Conservation (phyloP, 75 land plant genomes). For the Sequoia sempervirens region DNA sequence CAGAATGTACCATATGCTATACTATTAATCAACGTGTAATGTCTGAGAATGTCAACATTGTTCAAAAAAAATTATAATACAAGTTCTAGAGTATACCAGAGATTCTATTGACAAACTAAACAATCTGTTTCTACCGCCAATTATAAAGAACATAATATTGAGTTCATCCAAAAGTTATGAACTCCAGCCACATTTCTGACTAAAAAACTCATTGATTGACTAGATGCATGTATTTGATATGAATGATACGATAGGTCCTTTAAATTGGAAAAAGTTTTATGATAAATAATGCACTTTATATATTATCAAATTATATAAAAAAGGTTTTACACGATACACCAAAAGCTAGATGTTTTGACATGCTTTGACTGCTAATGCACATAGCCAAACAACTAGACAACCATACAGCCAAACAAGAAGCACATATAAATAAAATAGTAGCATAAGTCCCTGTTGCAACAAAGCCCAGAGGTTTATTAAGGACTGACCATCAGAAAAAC, state of each 20-base stretch:
- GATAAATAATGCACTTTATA: too few species aligned
- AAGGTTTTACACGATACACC: neutral
- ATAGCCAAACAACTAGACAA: neutral
- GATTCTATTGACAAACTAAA: neutral
- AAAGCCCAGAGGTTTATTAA: neutral
- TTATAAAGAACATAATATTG: neutral
- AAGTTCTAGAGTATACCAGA: neutral
- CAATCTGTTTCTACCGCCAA: neutral
- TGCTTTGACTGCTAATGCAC: neutral
- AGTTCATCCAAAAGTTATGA: neutral
- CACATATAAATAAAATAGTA: neutral
- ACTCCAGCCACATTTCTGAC: too few species aligned
- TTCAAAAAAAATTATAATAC: too few species aligned
- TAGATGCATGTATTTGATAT: too few species aligned
- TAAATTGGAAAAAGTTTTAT: too few species aligned
- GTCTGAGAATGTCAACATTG: neutral
- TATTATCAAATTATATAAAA: too few species aligned
- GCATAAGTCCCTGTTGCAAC: neutral
- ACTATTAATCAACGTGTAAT: neutral
- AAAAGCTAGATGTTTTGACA: too few species aligned
- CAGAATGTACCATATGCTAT: neutral
- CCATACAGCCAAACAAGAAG: neutral
- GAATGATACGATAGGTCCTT: too few species aligned
- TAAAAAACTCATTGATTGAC: too few species aligned
- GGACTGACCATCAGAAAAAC: slow-evolving; percentile 84